Percentiles rank a stretch among this genome's conserved stretches.
Evolutionary conservation across 768 basidiomycete genomes (phyloP).

Genomic region (Macrolepiota fuliginosa): DNA sequence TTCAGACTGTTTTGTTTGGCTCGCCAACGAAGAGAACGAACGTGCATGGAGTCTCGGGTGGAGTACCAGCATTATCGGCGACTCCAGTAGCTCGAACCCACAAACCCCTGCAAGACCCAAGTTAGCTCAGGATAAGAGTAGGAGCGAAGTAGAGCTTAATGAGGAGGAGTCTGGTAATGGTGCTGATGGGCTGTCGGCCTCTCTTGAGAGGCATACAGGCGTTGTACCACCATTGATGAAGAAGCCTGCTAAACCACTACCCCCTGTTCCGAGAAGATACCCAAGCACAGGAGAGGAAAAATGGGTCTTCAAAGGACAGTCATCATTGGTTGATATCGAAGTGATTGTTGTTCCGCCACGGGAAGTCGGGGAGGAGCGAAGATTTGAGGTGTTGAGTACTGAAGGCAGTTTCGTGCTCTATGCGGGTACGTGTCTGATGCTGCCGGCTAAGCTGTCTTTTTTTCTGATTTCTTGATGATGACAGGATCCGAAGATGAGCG

Average conservation of each 20-base stretch:
- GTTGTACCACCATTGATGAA: conserved; percentile 14
- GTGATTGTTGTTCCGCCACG: conserved; percentile 51
- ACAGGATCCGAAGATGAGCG: conserved; percentile 54
- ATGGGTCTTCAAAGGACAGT: conserved; percentile 72
- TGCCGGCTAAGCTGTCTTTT: not conserved
- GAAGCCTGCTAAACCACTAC: conserved; percentile 21
- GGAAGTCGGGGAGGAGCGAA: conserved; percentile 45
- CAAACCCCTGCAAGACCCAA: conserved; percentile 17
- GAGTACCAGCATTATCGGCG: conserved; percentile 27
- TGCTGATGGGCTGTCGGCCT: not conserved
- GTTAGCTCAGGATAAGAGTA: conserved; percentile 49
- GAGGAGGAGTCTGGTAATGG: not conserved
- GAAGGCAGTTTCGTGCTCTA: conserved; percentile 75
- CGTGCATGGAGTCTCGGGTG: conserved; percentile 29
- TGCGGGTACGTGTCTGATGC: conserved; percentile 43
- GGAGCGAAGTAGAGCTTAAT: conserved; percentile 52
- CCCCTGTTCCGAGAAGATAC: conserved; percentile 28
- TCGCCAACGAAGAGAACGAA: conserved; percentile 46
- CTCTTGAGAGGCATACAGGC: conserved; percentile 19
- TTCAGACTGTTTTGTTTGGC: conserved; percentile 80
- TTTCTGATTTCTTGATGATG: not conserved
- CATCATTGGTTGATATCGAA: conserved; percentile 72
- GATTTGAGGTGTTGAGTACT: conserved; percentile 75
- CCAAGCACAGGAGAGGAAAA: conserved; percentile 49
- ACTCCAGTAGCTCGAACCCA: conserved; percentile 18